These are phyloP conservation scores for Komagataella pastoris DNA, from an alignment of 805 yeast species.

Conservation along the genomic window DNA sequence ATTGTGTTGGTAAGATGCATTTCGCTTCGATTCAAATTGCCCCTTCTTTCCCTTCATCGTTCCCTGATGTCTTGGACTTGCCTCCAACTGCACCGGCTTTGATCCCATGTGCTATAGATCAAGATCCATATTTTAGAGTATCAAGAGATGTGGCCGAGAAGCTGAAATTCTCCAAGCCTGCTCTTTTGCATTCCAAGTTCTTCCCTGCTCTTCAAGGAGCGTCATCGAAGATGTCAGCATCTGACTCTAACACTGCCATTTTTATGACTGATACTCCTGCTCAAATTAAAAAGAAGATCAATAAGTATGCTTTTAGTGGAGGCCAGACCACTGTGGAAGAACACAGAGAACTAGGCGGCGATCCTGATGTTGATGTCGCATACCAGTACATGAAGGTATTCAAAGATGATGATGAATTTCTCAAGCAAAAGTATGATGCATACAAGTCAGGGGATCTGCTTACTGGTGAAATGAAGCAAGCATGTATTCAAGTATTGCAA, in stretches of 20 bases:
- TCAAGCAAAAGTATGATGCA: constrained; percentile 43
- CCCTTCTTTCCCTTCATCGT: constrained; percentile 90
- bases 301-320: constrained; percentile 94
- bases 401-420: constrained; percentile 74
- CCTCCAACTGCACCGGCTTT: constrained; percentile 88
- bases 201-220: constrained; percentile 98
- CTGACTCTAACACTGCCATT: constrained; percentile 80
- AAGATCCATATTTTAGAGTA: constrained; percentile 95
- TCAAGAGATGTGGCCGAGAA: constrained; percentile 96
- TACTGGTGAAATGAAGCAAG: constrained; percentile 87
- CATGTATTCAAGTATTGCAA: constrained; percentile 71
- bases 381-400: constrained; percentile 88
- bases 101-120: constrained; percentile 98
- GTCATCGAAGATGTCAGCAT: constrained; percentile 92
- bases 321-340: constrained; percentile 82
- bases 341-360: constrained; percentile 82
- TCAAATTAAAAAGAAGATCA: constrained; percentile 86
- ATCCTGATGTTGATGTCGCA: constrained; percentile 92
- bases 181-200: constrained; percentile 85
- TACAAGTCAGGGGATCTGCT: constrained; percentile 74
- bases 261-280: constrained; percentile 92
- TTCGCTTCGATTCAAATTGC: constrained; percentile 96
- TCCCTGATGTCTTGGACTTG: constrained; percentile 82
- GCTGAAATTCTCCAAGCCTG: constrained; percentile 80
- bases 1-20: constrained; percentile 87